Evolutionary conservation across 352 stramenopile genomes (phyloP), one percentile per base, ranked within the genome.

Genomic region (Pythium angustatum): DNA sequence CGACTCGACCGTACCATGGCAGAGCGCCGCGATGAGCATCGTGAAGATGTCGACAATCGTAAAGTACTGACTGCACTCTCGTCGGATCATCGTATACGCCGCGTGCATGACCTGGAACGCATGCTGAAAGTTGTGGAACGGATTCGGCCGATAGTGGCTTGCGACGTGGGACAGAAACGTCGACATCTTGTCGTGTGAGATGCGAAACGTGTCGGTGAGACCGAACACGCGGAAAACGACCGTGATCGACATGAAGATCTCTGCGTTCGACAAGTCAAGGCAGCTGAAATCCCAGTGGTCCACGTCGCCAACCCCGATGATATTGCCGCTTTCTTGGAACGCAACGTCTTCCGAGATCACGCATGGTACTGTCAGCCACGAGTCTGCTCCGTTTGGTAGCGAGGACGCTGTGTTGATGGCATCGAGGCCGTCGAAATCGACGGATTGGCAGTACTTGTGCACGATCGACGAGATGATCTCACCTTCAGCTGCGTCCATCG

Each of bases 111-210:
- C 82, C 50, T 90, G 79, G 40, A 93, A 86, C 5, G 67, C 85
- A 44, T 95, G 85, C 40, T 93, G 78, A 21, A 88, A 88, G 54
- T 88, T 93, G 75, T 95, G 86, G 62, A 91, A 94, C 44, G 84
- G 67, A 52, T 91, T 92, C 34, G 75, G 76, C 21, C 79, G 76
- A 68, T 93, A 93, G 56, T 90, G 82, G 41, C 87, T 85, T 4
- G 74, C 76, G 5, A 86, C 71, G 47, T 66, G 67, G 22, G 56
- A 56, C 10, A 77, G 45, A 33, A 86, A 83, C 10, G 61, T 53
- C 38, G 67, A 54, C 30, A 85, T 38, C 51, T 80, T 84, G 40
- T 78, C 64, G 27, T 40, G 38, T 9, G 66, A 55, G 41, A 86
- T 75, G 38, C 50, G 44, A 24, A 79, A 86, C 34, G 61, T 50